A percentile compares a stretch with the other conserved stretches of the same genome.
These are phyloP conservation scores for Erysimum pusillum DNA, from an alignment of 441 rosid genomes.

Conservation along the genomic window DNA sequence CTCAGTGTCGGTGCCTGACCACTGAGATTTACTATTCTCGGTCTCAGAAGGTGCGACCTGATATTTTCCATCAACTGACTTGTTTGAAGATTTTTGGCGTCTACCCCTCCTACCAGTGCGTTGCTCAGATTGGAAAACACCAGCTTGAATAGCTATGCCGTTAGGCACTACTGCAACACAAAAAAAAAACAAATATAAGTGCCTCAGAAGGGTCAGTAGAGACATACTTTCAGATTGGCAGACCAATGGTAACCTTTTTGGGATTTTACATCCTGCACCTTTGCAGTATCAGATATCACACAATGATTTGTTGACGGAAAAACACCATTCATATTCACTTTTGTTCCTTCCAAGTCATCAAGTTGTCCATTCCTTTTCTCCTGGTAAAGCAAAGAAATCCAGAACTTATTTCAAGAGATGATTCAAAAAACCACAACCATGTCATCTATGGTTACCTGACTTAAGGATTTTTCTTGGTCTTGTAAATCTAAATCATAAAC, in stretches of 20 bases:
- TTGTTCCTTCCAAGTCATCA: slow-evolving; percentile 30
- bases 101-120: slow-evolving; percentile 77
- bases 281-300: slow-evolving; percentile 35
- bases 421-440: slow-evolving; percentile 9
- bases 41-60: slow-evolving; percentile 54
- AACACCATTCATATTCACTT: slow-evolving; percentile 29
- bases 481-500: slow-evolving; percentile 48
- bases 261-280: slow-evolving; percentile 29
- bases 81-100: slow-evolving; percentile 74
- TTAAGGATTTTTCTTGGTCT: slow-evolving; percentile 38
- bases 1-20: slow-evolving; percentile 43
- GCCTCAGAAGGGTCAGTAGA: slow-evolving; percentile 28
- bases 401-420: slow-evolving; percentile 15
- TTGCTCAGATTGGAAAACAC: slow-evolving; percentile 59
- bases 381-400: slow-evolving; percentile 34
- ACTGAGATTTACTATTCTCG: slow-evolving; percentile 57
- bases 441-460: slow-evolving; percentile 48
- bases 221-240: not conserved
- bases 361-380: slow-evolving; percentile 36
- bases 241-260: slow-evolving; percentile 40
- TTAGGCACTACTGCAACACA: slow-evolving; percentile 57
- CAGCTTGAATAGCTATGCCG: slow-evolving; percentile 57
- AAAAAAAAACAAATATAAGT: slow-evolving; percentile 9
- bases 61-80: slow-evolving; percentile 62
- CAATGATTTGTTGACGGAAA: slow-evolving; percentile 27